Base-by-base conservation (phyloP, 2,329 filamentous ascomycete species). In the Pyrenophora graminea region DNA sequence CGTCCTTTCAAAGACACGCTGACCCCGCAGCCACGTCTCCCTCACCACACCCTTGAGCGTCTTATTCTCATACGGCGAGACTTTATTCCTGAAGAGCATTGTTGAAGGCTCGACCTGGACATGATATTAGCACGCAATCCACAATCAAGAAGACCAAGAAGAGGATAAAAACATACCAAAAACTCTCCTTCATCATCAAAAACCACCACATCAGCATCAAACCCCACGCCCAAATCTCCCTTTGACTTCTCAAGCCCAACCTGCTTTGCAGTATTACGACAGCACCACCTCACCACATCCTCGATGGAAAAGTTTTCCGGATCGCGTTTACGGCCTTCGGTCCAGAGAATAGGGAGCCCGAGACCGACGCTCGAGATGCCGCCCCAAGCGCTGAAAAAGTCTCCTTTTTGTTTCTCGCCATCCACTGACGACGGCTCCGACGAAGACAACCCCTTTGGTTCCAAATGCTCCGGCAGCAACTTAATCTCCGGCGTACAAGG, bases 311-410 rank as follows among this genome's bases (percentile, higher is more conserved):
- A 76, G 73, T 76, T 21, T 5, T 21, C 74, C 51, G 71, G 71
- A 37, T 83, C 77, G 34, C 89, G 82, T 56, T 84, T 81, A 68
- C 81, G 79, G 27, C 89, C 82, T 38, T 91, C 86, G 0, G 90
- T 92, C 85, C 92, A 88, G 5, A 99, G 81, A 59, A 99, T 96
- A 4, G 91, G 90, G 3, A 99, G 81, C 0, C 94, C 94, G 1
- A 99, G 83, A 0, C 94, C 94, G 15, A 99, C 93, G 4, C 89
- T 94, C 3, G 90, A 93, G 67, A 99, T 96, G 12, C 94, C 94
- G 46, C 94, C 94, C 94, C 94, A 99, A 1, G 92, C 92, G 3
- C 88, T 85, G 76, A 97, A 94, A 81, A 99, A 97, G 76, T 97
- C 90, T 32, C 94, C 94, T 34, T 72, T 72, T 19, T 75, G 73